phyloP scores from a whole-genome alignment of 129 eudicot genomes.

The Tanacetum coccineum region DNA sequence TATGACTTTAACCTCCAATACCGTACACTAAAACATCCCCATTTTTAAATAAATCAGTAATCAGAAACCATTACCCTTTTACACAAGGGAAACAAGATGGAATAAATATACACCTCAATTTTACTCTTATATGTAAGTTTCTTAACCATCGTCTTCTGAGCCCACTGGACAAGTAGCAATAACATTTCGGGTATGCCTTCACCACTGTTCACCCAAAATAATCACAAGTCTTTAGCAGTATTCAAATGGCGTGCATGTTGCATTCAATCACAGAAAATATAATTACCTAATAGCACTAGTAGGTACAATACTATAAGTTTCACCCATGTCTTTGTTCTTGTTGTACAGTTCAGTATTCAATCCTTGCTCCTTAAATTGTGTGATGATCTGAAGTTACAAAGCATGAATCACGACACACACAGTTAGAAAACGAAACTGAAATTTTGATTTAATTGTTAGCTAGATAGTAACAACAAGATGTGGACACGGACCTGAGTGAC shows the following conservation, averaged over 20 bases:
- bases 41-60: conserved; percentile 9
- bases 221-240: conserved; percentile 10
- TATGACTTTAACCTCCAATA: conserved; percentile 96
- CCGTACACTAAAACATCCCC: conserved; percentile 69
- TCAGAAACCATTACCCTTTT: neutral
- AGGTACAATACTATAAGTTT: conserved; percentile 90
- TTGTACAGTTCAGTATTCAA: conserved; percentile 84
- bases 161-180: conserved; percentile 74
- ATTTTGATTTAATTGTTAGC: neutral
- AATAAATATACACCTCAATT: conserved; percentile 52
- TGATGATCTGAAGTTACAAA: conserved; percentile 48
- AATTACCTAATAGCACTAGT: conserved; percentile 87
- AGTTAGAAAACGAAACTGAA: conserved; percentile 5
- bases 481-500: conserved; percentile 46
- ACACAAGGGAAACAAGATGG: neutral
- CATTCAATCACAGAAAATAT: conserved; percentile 1
- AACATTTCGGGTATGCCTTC: conserved; percentile 94
- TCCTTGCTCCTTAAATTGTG: conserved; percentile 93
- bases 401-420: conserved; percentile 16
- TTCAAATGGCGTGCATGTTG: neutral
- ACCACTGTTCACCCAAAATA: conserved; percentile 54
- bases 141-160: conserved; percentile 91
- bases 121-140: conserved; percentile 71
- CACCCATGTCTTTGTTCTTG: conserved; percentile 88
- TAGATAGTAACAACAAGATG: neutral